Base-by-base conservation (phyloP, 1,139 yeast species). In the Pichia sp. region DNA sequence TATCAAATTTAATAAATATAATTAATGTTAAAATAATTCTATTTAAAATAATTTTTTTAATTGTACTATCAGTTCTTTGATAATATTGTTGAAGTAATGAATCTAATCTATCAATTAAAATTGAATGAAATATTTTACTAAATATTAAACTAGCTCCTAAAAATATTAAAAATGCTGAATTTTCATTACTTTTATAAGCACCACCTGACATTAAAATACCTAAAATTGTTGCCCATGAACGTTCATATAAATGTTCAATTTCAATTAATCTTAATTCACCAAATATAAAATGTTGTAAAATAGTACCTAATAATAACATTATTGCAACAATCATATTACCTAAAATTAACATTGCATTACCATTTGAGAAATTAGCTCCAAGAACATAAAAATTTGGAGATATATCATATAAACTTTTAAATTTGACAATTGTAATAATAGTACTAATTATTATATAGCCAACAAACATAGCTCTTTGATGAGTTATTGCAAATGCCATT, bases 181-280 rank as follows among this genome's bases (percentile, higher is more conserved):
- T 75, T 53, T 79, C 85, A 46, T 73, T 76, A 11, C 42, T 30
- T 37, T 72, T 66, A 69, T 79, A 78, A 60, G 76, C 76, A 3
- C 89, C 78, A 47, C 85, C 69, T 41, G 85, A 79, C 64, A 87
- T 71, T 44, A 87, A 66, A 43, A 85, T 71, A 58, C 79, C 84
- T 43, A 87, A 72, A 26, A 86, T 66, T 0, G 95, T 85, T 53
- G 80, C 73, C 68, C 85, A 77, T 10, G 81, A 68, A 48, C 79
- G 69, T 57, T 87, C 95, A 53, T 83, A 74, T 28, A 90, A 69
- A 61, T 85, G 89, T 58, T 90, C 96, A 43, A 77, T 68, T 62
- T 92, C 98, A 42, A 86, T 73, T 33, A 81, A 69, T 47, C 96
- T 71, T 48, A 92, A 68, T 48, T 80, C 82, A 0, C 96, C 96